phyloP scores from a whole-genome alignment of 1,139 yeast genomes.

The Taphrina communis region DNA sequence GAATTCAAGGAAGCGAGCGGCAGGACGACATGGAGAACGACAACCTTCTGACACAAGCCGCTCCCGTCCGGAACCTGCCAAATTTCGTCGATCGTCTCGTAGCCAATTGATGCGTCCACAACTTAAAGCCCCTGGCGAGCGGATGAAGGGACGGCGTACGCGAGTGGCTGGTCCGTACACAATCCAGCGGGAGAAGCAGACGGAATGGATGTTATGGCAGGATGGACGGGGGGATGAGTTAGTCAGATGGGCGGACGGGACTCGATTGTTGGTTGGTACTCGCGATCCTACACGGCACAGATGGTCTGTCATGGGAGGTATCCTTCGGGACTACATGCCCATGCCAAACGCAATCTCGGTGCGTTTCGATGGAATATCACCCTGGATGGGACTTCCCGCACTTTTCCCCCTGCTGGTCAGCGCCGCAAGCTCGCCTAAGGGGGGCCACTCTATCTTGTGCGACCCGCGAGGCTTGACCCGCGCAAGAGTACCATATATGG shows the following conservation, averaged over 20 bases:
- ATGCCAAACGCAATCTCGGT: not conserved
- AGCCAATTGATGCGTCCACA: not conserved
- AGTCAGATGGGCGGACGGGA: no score
- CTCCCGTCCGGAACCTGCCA: not conserved
- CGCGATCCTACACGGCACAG: no score
- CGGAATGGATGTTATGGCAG: not conserved
- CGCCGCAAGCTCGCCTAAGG: not conserved
- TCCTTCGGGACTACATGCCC: not conserved
- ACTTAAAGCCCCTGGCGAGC: not conserved
- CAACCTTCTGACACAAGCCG: constrained; percentile 1
- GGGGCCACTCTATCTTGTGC: not conserved
- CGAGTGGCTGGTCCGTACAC: constrained; percentile 1
- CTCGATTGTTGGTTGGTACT: no score
- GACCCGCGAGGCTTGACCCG: not conserved
- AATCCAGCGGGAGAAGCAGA: not conserved
- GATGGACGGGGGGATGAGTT: no score
- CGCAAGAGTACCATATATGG: constrained; percentile 1
- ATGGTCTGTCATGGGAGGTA: no score
- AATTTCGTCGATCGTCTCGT: not conserved
- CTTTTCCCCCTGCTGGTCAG: not conserved
- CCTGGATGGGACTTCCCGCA: constrained; percentile 4
- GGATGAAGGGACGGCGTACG: not conserved
- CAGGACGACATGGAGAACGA: not conserved
- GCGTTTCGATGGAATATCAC: not conserved
- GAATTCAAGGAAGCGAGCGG: not conserved